phyloP scores from a whole-genome alignment of 139 green algal genomes.

The Cymbomonas tetramitiformis region DNA sequence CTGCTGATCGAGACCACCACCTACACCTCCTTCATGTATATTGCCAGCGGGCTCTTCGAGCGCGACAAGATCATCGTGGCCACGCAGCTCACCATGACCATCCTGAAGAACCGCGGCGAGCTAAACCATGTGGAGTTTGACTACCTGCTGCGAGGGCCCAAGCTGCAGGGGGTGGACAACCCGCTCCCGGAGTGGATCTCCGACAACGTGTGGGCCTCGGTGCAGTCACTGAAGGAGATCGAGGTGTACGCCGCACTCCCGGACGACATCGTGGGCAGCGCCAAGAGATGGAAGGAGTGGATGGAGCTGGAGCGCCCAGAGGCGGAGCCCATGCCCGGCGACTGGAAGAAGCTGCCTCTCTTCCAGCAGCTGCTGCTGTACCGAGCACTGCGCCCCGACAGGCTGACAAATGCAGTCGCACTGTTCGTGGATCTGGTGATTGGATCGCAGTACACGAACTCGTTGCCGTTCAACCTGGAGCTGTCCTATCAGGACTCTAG shows the following conservation, averaged over 20 bases:
- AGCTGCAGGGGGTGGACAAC: slow-evolving; percentile 51
- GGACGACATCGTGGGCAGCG: slow-evolving; percentile 60
- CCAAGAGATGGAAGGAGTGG: slow-evolving; percentile 82
- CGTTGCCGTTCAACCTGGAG: slow-evolving; percentile 64
- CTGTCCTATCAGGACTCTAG: not conserved
- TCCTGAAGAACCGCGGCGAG: slow-evolving; percentile 49
- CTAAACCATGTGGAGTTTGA: slow-evolving; percentile 60
- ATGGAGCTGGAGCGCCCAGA: slow-evolving; percentile 67
- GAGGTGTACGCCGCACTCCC: slow-evolving; percentile 62
- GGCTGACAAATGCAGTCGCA: slow-evolving; percentile 60
- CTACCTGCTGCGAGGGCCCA: slow-evolving; percentile 58
- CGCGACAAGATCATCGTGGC: slow-evolving; percentile 81
- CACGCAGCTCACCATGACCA: slow-evolving; percentile 67
- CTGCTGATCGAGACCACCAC: slow-evolving; percentile 56
- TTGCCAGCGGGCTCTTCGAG: slow-evolving; percentile 77
- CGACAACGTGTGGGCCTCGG: slow-evolving; percentile 36
- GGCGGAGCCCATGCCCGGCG: slow-evolving; percentile 71
- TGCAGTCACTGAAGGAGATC: slow-evolving; percentile 53
- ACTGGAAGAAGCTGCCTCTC: slow-evolving; percentile 76
- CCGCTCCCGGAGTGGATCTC: no score
- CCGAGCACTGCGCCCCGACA: slow-evolving; percentile 65
- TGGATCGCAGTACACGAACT: slow-evolving; percentile 42
- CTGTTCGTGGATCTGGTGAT: slow-evolving; percentile 64
- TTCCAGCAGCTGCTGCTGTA: slow-evolving; percentile 64
- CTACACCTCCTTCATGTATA: no score